A percentile compares a stretch with the other conserved stretches of the same genome.
Evolutionary conservation across 257 asterid genomes (phyloP).

Genomic region (Solanum rostratum): DNA sequence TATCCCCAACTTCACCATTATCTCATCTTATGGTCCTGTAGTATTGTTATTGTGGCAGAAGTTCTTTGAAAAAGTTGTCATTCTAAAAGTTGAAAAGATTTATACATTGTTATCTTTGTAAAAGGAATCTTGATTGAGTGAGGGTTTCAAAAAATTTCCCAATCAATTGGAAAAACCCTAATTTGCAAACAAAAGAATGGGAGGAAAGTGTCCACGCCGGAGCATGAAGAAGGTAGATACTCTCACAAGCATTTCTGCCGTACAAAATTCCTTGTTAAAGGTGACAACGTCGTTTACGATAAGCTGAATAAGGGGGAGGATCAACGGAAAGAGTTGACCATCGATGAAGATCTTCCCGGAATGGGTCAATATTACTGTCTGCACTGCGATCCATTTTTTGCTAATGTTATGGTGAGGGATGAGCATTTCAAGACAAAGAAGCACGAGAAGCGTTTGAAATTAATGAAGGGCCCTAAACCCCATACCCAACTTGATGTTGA

Average conservation of each 20-base stretch:
- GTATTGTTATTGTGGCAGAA: neutral
- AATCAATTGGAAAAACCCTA: constrained; percentile 1
- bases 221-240: constrained; percentile 54
- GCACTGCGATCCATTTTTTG: constrained; percentile 91
- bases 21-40: neutral
- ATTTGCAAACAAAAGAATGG: constrained; percentile 30
- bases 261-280: constrained; percentile 42
- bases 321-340: constrained; percentile 31
- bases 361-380: constrained; percentile 86
- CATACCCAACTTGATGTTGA: constrained; percentile 91
- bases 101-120: neutral
- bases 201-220: constrained; percentile 91
- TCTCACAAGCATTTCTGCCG: constrained; percentile 63
- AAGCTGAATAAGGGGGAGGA: constrained; percentile 51
- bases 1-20: no score
- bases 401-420: constrained; percentile 62
- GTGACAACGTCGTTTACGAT: constrained; percentile 79
- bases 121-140: no score
- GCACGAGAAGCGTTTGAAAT: constrained; percentile 72
- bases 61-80: neutral
- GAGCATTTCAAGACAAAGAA: constrained; percentile 79
- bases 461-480: constrained; percentile 78
- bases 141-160: constrained; percentile 15
- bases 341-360: constrained; percentile 92
- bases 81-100: neutral